Percentiles rank a stretch among this genome's conserved stretches.
phyloP scores from a whole-genome alignment of 192 early-diverging fungal genomes.

The Coemansia sp. region DNA sequence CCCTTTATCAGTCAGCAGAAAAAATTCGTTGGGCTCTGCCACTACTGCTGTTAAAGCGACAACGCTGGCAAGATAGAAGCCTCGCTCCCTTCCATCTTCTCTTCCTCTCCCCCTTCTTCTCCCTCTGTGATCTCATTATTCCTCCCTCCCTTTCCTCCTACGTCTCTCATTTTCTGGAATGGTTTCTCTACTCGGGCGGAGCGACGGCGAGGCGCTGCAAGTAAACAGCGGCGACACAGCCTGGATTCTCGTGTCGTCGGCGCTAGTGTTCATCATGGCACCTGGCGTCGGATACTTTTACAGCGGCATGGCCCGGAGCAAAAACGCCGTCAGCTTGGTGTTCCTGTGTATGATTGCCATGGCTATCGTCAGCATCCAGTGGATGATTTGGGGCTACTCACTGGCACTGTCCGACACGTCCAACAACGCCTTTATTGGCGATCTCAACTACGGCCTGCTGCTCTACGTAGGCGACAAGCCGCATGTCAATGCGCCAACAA shows the following conservation, averaged over 20 bases:
- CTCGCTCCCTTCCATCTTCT: background rate
- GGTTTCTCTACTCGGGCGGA: constrained; percentile 11
- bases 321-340: constrained; percentile 89
- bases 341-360: constrained; percentile 78
- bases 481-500: constrained; percentile 56
- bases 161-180: constrained; percentile 8
- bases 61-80: constrained; percentile 5
- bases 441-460: constrained; percentile 74
- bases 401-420: constrained; percentile 79
- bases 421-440: constrained; percentile 70
- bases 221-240: constrained; percentile 59
- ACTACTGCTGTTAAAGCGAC: background rate
- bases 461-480: constrained; percentile 57
- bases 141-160: background rate
- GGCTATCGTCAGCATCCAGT: constrained; percentile 88
- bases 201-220: constrained; percentile 30
- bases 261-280: constrained; percentile 91
- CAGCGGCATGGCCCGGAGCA: constrained; percentile 87
- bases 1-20: background rate
- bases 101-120: background rate
- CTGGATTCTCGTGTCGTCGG: constrained; percentile 68
- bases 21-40: background rate
- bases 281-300: constrained; percentile 96
- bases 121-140: background rate
- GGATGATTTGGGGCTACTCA: constrained; percentile 89